A percentile compares a stretch with the other conserved stretches of the same genome.
These are phyloP conservation scores for Violaceomyces palustris DNA, from an alignment of 1,284 basidiomycete genomes.

Conservation along the genomic window DNA sequence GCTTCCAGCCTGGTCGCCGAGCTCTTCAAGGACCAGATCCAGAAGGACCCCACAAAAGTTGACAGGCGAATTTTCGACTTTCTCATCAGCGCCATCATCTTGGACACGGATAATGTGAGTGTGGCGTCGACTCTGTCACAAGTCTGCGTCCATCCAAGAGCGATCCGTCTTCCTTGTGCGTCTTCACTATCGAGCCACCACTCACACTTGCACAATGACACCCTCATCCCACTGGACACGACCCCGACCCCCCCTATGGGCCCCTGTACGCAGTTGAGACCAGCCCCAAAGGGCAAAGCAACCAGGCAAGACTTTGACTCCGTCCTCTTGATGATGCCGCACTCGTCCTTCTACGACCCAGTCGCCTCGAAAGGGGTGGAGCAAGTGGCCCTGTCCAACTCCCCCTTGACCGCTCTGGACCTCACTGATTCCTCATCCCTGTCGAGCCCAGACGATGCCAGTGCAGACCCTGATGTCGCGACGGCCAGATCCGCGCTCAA, in stretches of 20 bases:
- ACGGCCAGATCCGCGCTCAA: slow-evolving; percentile 30
- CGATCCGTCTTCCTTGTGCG: no score
- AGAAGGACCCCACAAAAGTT: no score
- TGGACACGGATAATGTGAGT: slow-evolving; percentile 46
- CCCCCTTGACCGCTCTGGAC: slow-evolving; percentile 5
- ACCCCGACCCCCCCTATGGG: no score
- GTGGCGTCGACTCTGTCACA: neutral
- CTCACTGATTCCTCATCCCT: neutral
- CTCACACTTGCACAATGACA: no score
- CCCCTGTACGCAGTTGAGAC: no score
- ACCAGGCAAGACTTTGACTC: slow-evolving; percentile 28
- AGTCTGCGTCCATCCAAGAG: no score
- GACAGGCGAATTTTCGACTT: slow-evolving; percentile 25
- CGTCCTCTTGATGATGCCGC: slow-evolving; percentile 21
- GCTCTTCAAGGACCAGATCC: slow-evolving; percentile 16
- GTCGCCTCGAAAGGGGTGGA: slow-evolving; percentile 9
- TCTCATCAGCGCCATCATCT: slow-evolving; percentile 54
- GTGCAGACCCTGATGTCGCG: slow-evolving; percentile 12
- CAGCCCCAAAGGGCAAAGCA: slow-evolving; percentile 31
- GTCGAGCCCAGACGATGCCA: neutral
- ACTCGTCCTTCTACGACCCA: slow-evolving; percentile 26
- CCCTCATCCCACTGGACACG: no score
- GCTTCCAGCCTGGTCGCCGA: slow-evolving; percentile 29
- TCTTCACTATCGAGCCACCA: no score
- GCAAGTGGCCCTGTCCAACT: slow-evolving; percentile 8